Evolutionary conservation across 2,329 filamentous ascomycete species (phyloP), one percentile per base, ranked within the genome.

Genomic region (Fusarium sp.): DNA sequence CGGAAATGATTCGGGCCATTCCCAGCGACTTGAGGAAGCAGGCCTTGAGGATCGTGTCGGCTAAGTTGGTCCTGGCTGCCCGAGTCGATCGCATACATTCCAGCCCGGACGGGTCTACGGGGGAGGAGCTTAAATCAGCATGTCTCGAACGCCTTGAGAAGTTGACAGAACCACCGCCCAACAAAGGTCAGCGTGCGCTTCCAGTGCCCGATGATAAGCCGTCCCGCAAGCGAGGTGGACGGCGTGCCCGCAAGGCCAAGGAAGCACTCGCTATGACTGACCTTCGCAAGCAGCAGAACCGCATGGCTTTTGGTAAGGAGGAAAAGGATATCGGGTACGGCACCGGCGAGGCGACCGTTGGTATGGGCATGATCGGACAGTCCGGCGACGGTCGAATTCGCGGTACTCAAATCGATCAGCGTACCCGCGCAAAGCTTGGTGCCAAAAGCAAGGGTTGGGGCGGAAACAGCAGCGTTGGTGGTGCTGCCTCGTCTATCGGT

Each of bases 381-480:
- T 84, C 89, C 68, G 92, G 94, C 77, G 93, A 94, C 68, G 96
- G 96, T n/a, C 89, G 92, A 13, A 92, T 99, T 67, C 92, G 96
- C 59, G 91, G 90, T 34, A 86, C 92, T 51, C 94, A 97, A 80
- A 91, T 99, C 75, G 96, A 99, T 78, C 92, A 96, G 77, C 90
- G 95, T 62, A 99, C 96, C 6, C 89, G 93, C 59, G 96, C 96
- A 44, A 97, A 97, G 79, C 88, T 99, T 42, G 93, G 92, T 76
- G 94, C 94, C 78, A 97, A 97, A 83, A 97, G 95, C 81, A 94
- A 97, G 74, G 96, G 96, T 28, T 99, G 96, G 96, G 95, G 94
- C 57, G 89, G 86, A 44, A 85, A 88, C 80, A 90, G 90, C 36
- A 84, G 88, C 5, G 81, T 88, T 50, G 83, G 85, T 65, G 90